Evolutionary conservation across 805 yeast species (phyloP).

Genomic region (Helenozyma rhizophorensis): DNA sequence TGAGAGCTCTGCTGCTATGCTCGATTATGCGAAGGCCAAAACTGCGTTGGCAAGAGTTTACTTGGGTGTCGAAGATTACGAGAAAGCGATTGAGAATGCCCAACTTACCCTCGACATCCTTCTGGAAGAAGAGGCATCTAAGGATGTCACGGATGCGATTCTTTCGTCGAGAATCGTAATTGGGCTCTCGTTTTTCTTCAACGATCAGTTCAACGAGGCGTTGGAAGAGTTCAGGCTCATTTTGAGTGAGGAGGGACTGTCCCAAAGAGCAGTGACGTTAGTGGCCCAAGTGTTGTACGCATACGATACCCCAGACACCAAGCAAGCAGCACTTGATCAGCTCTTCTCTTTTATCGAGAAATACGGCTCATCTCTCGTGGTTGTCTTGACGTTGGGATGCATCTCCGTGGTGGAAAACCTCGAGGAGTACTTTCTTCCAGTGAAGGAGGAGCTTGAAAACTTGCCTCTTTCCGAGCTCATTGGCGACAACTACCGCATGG

Average conservation of each 20-base stretch:
- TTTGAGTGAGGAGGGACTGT: slow-evolving; percentile 48
- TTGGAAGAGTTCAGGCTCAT: slow-evolving; percentile 63
- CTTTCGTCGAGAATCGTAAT: slow-evolving; percentile 63
- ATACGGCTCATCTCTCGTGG: slow-evolving; percentile 61
- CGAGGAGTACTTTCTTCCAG: slow-evolving; percentile 56
- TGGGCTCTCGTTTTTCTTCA: slow-evolving; percentile 71
- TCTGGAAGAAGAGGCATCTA: slow-evolving; percentile 31
- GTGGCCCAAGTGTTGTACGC: slow-evolving; percentile 79
- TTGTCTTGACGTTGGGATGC: slow-evolving; percentile 75
- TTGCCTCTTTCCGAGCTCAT: slow-evolving; percentile 44
- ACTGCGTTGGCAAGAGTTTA: slow-evolving; percentile 69
- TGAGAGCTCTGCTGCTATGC: slow-evolving; percentile 45
- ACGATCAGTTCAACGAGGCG: slow-evolving; percentile 58
- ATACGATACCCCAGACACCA: slow-evolving; percentile 68
- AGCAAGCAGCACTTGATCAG: slow-evolving; percentile 81
- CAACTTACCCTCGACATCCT: slow-evolving; percentile 49
- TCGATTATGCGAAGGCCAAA: slow-evolving; percentile 54
- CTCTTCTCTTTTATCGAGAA: slow-evolving; percentile 60
- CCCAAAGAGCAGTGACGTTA: slow-evolving; percentile 64
- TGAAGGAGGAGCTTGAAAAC: slow-evolving; percentile 58
- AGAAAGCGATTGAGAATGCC: slow-evolving; percentile 57
- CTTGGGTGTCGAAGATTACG: slow-evolving; percentile 56
- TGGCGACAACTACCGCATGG: slow-evolving; percentile 48
- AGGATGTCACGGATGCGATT: slow-evolving; percentile 21
- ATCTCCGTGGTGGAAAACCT: slow-evolving; percentile 63